Conservation (phyloP, 2,329 filamentous ascomycete species). For the Exophiala sp. region DNA sequence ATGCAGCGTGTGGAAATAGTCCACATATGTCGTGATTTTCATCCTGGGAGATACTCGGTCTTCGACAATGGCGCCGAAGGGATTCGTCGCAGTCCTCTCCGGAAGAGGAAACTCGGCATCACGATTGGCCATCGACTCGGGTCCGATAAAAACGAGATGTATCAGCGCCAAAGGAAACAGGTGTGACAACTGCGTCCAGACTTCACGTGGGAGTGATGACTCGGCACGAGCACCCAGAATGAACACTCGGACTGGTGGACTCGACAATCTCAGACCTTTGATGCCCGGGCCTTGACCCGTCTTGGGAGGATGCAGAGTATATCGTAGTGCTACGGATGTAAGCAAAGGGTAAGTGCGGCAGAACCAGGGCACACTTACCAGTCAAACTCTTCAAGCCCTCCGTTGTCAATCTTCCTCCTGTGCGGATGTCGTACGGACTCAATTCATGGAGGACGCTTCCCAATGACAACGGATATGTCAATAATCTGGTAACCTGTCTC, state of each 20-base stretch:
- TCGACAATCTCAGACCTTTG: constrained; percentile 72
- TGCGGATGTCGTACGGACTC: constrained; percentile 81
- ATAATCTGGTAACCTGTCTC: constrained; percentile 84
- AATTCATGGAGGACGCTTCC: constrained; percentile 90
- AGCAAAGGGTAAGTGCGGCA: constrained; percentile 15
- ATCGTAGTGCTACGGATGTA: constrained; percentile 67
- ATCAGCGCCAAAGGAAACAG: constrained; percentile 90
- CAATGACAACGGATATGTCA: constrained; percentile 92
- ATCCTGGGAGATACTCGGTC: constrained; percentile 81
- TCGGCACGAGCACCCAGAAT: constrained; percentile 94
- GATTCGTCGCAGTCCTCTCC: constrained; percentile 76
- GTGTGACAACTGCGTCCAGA: constrained; percentile 91
- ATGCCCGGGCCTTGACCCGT: constrained; percentile 71
- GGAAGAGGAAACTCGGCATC: constrained; percentile 91
- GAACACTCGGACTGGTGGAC: constrained; percentile 87
- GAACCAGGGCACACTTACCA: constrained; percentile 55
- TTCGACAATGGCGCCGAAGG: constrained; percentile 91
- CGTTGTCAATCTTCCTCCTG: constrained; percentile 70
- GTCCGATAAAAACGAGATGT: constrained; percentile 90
- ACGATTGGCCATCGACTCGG: constrained; percentile 91
- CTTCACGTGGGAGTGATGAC: constrained; percentile 87
- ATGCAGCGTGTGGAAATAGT: constrained; percentile 97
- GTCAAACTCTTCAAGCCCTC: constrained; percentile 93
- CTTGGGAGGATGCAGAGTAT: constrained; percentile 84
- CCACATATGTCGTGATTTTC: constrained; percentile 97